Evolutionary conservation across 208 protist genomes (phyloP), one percentile per base, ranked within the genome.

Genomic region (Leishmania lainsoni): DNA sequence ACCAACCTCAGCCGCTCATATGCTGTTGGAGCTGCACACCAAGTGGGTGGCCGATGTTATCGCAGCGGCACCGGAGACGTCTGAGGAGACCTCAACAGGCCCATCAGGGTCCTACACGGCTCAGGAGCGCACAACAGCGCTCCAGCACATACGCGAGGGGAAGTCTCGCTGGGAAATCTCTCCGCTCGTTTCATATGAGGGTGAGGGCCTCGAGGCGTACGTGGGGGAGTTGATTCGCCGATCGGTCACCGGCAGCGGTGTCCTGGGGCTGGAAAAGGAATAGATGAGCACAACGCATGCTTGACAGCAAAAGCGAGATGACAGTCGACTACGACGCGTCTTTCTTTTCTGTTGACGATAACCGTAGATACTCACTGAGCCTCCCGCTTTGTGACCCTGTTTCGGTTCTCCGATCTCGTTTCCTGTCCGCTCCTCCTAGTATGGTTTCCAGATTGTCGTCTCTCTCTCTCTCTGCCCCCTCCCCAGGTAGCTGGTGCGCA

Each of bases 171-270:
- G 96, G 68, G 98, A 99, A 84, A 87, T 99, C 17, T 98, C 95
- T 16, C 97, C 99, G 10, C 83, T 98, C 0, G 86, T 99, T 1
- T 96, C 94, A 3, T 98, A 97, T 75, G 87, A 85, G 51, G 99
- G 99, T 12, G 98, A 99, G 79, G 96, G 92, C 6, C 85, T 98
- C 22, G 65, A 29, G 48, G 63, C 51, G 39, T 78, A 92, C 54
- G 65, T 83, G 9, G 72, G 69, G 32, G 35, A 78, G 56, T 73
- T 92, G 26, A 84, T 95, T 56, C 70, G 83, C 32, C 81, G 86
- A 22, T 75, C 92, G 10, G 32, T 85, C 10, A 73, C 74, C 2
- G 86, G 63, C 14, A 51, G 81, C 58, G 68, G 85, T 2, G 82
- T 93, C 65, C 35, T 83, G 39, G 65, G 48, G 8, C 61, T 84